These are phyloP conservation scores for Agarophyton chilense DNA, from an alignment of 23 red algal genomes.

Conservation along the genomic window DNA sequence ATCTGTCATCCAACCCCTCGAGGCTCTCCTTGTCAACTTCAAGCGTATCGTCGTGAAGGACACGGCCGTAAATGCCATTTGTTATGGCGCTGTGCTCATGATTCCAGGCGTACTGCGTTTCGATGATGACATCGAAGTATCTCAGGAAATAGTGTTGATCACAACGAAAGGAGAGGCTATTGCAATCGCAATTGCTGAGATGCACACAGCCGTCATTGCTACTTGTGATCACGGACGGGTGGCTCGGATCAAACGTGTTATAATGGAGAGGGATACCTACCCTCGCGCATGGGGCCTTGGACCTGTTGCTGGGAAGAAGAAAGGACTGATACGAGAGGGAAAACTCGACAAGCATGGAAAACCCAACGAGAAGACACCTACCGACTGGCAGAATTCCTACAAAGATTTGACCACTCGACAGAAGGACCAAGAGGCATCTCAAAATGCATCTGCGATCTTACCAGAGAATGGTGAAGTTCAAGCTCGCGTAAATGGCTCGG, in stretches of 20 bases:
- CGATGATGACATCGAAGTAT: constrained; percentile 92
- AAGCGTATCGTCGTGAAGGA: constrained; percentile 96
- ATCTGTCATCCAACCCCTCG: constrained; percentile 88
- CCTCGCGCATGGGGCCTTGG: constrained; percentile 97
- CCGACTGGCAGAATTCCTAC: constrained; percentile 36
- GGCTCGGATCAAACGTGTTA: constrained; percentile 95
- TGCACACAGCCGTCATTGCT: constrained; percentile 94
- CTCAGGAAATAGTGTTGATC: constrained; percentile 92
- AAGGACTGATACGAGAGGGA: constrained; percentile 79
- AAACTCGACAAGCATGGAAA: constrained; percentile 98
- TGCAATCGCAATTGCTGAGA: constrained; percentile 92
- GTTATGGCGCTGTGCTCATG: constrained; percentile 99
- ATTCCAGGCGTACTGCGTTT: constrained; percentile 93
- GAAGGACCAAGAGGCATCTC: not conserved
- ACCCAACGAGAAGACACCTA: constrained; percentile 88
- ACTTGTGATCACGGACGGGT: constrained; percentile 96
- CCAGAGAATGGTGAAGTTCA: not conserved
- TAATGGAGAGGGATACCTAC: constrained; percentile 98
- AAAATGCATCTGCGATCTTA: not conserved
- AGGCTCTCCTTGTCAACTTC: constrained; percentile 79
- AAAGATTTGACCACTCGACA: not conserved
- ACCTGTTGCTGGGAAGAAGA: constrained; percentile 95
- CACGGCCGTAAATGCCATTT: constrained; percentile 89
- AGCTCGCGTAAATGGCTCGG: not conserved
- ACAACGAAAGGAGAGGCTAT: constrained; percentile 98